Conservation (phyloP, 2,329 filamentous ascomycete genomes). For the Tolypocladium paradoxum region DNA sequence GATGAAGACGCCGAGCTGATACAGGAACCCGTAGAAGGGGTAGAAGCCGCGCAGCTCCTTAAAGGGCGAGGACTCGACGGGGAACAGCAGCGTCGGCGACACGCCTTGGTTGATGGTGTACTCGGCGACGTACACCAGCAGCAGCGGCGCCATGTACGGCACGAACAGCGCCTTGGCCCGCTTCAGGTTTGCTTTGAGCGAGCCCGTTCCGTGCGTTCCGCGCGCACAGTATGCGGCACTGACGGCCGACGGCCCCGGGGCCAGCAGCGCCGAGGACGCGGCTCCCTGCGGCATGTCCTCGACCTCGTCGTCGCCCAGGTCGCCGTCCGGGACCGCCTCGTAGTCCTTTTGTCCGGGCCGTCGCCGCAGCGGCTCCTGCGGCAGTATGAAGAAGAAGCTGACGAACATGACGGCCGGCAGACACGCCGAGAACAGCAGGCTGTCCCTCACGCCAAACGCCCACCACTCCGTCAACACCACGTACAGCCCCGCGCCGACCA, state of each 20-base stretch:
- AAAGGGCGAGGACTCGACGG: constrained; percentile 67
- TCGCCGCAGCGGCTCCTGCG: constrained; percentile 51
- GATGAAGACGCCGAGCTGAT: constrained; percentile 90
- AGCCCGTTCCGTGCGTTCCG: constrained; percentile 15
- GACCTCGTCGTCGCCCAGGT: constrained; percentile 25
- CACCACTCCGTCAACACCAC: constrained; percentile 75
- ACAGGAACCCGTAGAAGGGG: constrained; percentile 87
- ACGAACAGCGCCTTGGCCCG: constrained; percentile 62
- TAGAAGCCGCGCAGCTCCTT: constrained; percentile 78
- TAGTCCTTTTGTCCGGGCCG: constrained; percentile 38
- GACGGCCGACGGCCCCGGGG: constrained; percentile 28
- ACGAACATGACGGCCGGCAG: constrained; percentile 73
- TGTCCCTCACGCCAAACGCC: constrained; percentile 61
- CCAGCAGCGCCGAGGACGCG: constrained; percentile 38
- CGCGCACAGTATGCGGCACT: constrained; percentile 28
- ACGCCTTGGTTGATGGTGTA: constrained; percentile 98
- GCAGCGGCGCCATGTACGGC: constrained; percentile 76
- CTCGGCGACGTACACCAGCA: constrained; percentile 90
- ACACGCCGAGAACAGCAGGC: constrained; percentile 66
- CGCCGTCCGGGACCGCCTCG: constrained; percentile 34
- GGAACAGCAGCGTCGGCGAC: constrained; percentile 79
- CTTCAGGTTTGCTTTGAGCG: constrained; percentile 43
- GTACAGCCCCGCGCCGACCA: constrained; percentile 82
- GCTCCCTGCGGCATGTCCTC: constrained; percentile 23
- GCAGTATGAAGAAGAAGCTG: constrained; percentile 77